Evolutionary conservation across 83 land plant species (phyloP).

Genomic region (Isoetes engelmannii): DNA sequence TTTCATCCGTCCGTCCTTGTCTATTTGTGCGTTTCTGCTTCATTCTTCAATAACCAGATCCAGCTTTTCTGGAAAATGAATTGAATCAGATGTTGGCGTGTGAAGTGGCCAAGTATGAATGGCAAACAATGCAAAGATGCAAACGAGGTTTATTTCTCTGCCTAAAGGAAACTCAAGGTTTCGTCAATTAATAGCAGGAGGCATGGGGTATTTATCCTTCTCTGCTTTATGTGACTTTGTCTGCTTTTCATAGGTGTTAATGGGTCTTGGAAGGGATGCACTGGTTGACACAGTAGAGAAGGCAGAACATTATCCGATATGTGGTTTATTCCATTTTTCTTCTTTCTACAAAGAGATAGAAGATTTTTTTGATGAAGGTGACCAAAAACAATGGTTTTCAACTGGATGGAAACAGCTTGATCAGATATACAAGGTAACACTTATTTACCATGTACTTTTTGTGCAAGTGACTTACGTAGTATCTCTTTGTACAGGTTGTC

Average conservation of each 20-base stretch:
- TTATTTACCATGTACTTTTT: not conserved
- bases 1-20: too few species aligned
- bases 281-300: constrained; percentile 59
- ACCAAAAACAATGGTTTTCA: constrained; percentile 44
- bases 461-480: too few species aligned
- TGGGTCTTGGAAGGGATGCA: constrained; percentile 53
- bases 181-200: too few species aligned
- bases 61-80: too few species aligned
- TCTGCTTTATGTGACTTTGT: too few species aligned
- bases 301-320: constrained; percentile 90
- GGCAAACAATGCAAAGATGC: constrained; percentile 70
- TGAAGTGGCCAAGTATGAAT: constrained; percentile 68
- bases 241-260: constrained; percentile 50
- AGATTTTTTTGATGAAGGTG: constrained; percentile 54
- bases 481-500: constrained; percentile 47
- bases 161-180: too few species aligned
- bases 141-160: constrained; percentile 55
- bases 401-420: constrained; percentile 85
- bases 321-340: constrained; percentile 66
- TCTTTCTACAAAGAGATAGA: constrained; percentile 75
- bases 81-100: constrained; percentile 77
- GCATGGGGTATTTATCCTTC: too few species aligned
- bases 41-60: too few species aligned
- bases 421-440: constrained; percentile 61
- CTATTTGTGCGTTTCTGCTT: too few species aligned